Conservation (phyloP, 2,329 filamentous ascomycete genomes). For the Calonectria leucothoes region DNA sequence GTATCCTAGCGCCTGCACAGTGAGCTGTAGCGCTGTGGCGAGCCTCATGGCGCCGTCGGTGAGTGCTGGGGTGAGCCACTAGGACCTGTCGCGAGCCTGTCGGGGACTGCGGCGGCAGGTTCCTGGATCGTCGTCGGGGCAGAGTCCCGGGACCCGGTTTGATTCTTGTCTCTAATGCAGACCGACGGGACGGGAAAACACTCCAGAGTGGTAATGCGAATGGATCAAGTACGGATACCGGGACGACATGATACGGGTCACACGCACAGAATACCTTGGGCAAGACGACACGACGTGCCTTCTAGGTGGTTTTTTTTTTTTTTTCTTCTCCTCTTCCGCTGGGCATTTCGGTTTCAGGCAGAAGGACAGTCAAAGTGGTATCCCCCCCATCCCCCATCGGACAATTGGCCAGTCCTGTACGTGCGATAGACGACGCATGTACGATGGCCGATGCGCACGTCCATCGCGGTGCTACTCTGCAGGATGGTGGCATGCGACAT, state of each 20-base stretch:
- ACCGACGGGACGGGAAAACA: constrained; percentile 3
- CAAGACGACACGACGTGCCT: not conserved
- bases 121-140: constrained; percentile 19
- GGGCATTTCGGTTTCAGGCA: not conserved
- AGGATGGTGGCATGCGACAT: constrained; percentile 13
- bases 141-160: constrained; percentile 13
- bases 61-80: constrained; percentile 5
- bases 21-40: constrained; percentile 12
- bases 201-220: constrained; percentile 4
- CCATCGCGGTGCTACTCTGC: constrained; percentile 8
- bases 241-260: not conserved
- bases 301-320: not conserved
- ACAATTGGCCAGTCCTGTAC: constrained; percentile 22
- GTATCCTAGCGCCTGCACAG: constrained; percentile 9
- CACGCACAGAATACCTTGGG: not conserved
- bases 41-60: constrained; percentile 11
- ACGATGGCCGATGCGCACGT: constrained; percentile 24
- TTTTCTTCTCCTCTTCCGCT: not conserved
- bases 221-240: constrained; percentile 3
- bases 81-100: constrained; percentile 6
- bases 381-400: constrained; percentile 8
- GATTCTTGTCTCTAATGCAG: constrained; percentile 9
- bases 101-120: constrained; percentile 6
- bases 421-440: constrained; percentile 27
- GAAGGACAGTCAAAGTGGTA: not conserved